These are phyloP conservation scores for Aquanectria penicillioides DNA, from an alignment of 2,329 filamentous ascomycete genomes.

Conservation along the genomic window DNA sequence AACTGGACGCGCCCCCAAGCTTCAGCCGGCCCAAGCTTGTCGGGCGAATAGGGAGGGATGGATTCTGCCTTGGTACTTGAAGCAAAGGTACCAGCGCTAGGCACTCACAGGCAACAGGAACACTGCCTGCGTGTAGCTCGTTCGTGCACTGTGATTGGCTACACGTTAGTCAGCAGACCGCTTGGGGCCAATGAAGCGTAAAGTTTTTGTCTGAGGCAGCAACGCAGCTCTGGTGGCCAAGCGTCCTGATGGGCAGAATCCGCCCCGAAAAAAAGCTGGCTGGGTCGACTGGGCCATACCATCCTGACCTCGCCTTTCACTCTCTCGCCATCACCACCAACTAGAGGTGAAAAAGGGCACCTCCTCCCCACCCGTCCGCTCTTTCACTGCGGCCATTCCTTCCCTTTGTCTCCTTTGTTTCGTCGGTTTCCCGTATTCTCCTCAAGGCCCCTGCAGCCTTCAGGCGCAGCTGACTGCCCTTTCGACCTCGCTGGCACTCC, in stretches of 20 bases:
- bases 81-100: conserved; percentile 37
- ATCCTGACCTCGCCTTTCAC: conserved; percentile 40
- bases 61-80: conserved; percentile 43
- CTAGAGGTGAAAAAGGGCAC: conserved; percentile 45
- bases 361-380: conserved; percentile 33
- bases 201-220: conserved; percentile 50
- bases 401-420: conserved; percentile 26
- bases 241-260: conserved; percentile 23
- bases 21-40: conserved; percentile 6
- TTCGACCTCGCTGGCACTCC: conserved; percentile 2
- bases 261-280: conserved; percentile 47
- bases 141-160: conserved; percentile 42
- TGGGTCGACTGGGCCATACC: conserved; percentile 31
- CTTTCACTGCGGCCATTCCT: conserved; percentile 26
- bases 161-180: conserved; percentile 35
- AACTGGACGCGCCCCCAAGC: conserved; percentile 21
- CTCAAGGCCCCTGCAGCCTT: conserved; percentile 21
- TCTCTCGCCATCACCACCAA: conserved; percentile 36
- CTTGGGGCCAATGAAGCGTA: conserved; percentile 42
- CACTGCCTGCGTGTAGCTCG: conserved; percentile 35
- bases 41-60: background rate
- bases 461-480: conserved; percentile 11
- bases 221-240: conserved; percentile 38
- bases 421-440: conserved; percentile 7
- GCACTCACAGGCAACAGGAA: conserved; percentile 45